Percentiles rank a stretch among this genome's conserved stretches.
These are phyloP conservation scores for Nicotiana attenuata DNA, from an alignment of 257 asterid species.

Conservation along the genomic window DNA sequence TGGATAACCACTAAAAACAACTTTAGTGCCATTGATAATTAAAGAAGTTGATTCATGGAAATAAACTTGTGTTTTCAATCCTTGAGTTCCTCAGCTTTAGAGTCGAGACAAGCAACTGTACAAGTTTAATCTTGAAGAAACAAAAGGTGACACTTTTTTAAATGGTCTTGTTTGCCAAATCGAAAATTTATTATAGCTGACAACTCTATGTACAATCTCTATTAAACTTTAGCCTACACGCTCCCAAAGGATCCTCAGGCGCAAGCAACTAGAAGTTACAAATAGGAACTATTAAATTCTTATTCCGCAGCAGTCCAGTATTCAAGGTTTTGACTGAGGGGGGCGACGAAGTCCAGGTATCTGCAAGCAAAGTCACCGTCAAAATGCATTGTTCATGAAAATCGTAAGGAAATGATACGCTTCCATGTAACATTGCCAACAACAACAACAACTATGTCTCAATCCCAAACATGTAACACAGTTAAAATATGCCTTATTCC, in stretches of 20 bases:
- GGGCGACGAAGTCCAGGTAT: constrained; percentile 19
- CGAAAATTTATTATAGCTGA: neutral
- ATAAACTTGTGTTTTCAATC: too few relatives aligned
- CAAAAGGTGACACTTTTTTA: neutral
- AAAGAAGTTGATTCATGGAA: too few relatives aligned
- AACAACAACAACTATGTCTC: too few relatives aligned
- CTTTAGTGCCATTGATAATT: too few relatives aligned
- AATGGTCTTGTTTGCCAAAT: neutral
- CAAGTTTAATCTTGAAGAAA: too few relatives aligned
- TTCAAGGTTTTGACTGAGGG: constrained; percentile 12
- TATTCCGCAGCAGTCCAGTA: neutral
- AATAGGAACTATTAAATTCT: neutral
- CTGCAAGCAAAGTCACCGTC: constrained; percentile 15
- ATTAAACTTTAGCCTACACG: neutral
- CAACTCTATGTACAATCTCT: neutral
- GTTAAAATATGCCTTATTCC: neutral
- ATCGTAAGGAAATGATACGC: neutral
- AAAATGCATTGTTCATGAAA: neutral
- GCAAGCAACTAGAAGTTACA: neutral
- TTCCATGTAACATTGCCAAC: neutral
- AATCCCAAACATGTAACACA: too few relatives aligned
- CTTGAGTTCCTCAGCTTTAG: too few relatives aligned
- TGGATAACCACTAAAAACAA: too few relatives aligned
- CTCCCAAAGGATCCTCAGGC: neutral
- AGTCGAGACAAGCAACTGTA: too few relatives aligned